Evolutionary conservation across 176 grass and related monocot genomes (phyloP).

Genomic region (Triticum urartu): DNA sequence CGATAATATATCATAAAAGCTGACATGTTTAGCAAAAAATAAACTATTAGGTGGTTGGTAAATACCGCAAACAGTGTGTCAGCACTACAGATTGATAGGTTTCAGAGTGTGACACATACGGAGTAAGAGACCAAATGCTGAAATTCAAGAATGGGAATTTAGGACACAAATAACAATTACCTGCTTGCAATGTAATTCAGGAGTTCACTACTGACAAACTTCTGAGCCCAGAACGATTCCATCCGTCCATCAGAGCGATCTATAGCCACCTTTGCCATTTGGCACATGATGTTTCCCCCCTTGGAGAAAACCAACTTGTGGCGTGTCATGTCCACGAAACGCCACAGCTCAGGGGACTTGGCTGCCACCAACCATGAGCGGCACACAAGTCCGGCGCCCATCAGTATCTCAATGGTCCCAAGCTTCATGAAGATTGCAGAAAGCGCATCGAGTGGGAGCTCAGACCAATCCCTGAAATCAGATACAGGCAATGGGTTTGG

Average conservation of each 20-base stretch:
- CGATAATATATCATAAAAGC: background rate
- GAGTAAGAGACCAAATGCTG: background rate
- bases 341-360: conserved; percentile 27
- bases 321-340: background rate
- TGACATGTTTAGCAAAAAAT: background rate
- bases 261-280: conserved; percentile 28
- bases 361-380: conserved; percentile 25
- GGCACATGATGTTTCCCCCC: background rate
- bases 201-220: conserved; percentile 17
- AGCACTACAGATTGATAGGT: background rate
- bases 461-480: conserved; percentile 18
- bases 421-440: conserved; percentile 19
- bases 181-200: conserved; percentile 30
- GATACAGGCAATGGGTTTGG: background rate
- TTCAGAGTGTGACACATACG: background rate
- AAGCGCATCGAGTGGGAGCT: background rate
- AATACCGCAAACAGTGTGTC: background rate
- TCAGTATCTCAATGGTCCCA: conserved; percentile 28
- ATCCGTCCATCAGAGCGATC: conserved; percentile 20
- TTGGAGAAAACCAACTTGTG: conserved; percentile 35
- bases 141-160: background rate
- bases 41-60: background rate
- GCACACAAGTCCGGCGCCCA: conserved; percentile 30
- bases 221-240: conserved; percentile 36
- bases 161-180: conserved; percentile 1